A percentile compares a stretch with the other conserved stretches of the same genome.
phyloP scores from a whole-genome alignment of 495 filamentous ascomycete species.

The Penicillium malachiteum region DNA sequence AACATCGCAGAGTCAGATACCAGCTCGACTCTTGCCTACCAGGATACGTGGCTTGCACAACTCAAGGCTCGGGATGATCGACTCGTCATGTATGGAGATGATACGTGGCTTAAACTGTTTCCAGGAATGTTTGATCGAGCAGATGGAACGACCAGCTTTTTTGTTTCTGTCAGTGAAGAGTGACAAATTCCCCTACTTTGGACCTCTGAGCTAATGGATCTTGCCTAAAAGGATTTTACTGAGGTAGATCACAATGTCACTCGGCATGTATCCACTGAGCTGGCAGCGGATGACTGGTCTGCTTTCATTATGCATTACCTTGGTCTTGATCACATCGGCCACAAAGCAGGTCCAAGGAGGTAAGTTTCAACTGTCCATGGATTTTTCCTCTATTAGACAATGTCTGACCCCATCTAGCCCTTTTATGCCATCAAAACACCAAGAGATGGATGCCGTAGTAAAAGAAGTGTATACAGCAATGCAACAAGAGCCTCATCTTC shows the following conservation, averaged over 20 bases:
- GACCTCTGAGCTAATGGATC: background rate
- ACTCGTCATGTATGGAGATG: constrained; percentile 93
- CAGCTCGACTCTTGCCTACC: constrained; percentile 74
- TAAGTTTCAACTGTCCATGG: constrained; percentile 23
- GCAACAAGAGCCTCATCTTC: constrained; percentile 62
- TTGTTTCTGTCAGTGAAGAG: constrained; percentile 77
- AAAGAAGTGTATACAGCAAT: constrained; percentile 73
- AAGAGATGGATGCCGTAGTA: constrained; percentile 89
- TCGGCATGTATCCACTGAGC: constrained; percentile 75
- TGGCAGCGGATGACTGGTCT: constrained; percentile 80
- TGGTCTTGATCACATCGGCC: constrained; percentile 95
- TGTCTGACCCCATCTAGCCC: constrained; percentile 50
- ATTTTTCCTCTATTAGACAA: background rate
- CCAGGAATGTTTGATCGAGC: constrained; percentile 78
- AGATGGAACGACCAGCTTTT: constrained; percentile 96
- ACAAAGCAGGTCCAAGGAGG: constrained; percentile 91
- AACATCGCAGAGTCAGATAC: constrained; percentile 96
- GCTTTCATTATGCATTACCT: constrained; percentile 93
- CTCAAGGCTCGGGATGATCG: constrained; percentile 74
- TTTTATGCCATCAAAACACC: constrained; percentile 90
- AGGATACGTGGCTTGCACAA: constrained; percentile 96
- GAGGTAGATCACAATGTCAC: constrained; percentile 99
- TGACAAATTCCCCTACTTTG: background rate
- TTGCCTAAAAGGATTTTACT: constrained; percentile 76
- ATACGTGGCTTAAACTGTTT: constrained; percentile 98